Evolutionary conservation across 768 basidiomycete species (phyloP).

Genomic region (Hericium rajendrae): DNA sequence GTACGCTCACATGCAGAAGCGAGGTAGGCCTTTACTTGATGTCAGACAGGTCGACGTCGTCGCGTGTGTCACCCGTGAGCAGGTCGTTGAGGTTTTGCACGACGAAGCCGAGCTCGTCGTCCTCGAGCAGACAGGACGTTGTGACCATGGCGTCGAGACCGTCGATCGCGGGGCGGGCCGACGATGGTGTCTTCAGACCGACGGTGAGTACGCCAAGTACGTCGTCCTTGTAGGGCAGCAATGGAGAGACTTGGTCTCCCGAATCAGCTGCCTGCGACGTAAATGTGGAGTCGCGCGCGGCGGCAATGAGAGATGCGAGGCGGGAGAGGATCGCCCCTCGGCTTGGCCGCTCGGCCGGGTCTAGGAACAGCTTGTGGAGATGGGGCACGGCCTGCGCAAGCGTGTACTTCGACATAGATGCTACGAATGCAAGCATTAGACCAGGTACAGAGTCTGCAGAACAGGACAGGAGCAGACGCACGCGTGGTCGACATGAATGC

Average conservation of each 20-base stretch:
- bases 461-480: constrained; percentile 28
- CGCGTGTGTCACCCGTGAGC: constrained; percentile 36
- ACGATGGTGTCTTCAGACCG: constrained; percentile 42
- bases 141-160: constrained; percentile 60
- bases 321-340: constrained; percentile 58
- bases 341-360: constrained; percentile 57
- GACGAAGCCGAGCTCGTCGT: constrained; percentile 70
- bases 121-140: constrained; percentile 49
- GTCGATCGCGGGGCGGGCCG: constrained; percentile 50
- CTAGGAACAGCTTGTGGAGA: constrained; percentile 65
- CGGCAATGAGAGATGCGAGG: constrained; percentile 54
- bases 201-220: constrained; percentile 55
- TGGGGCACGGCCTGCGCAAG: constrained; percentile 63
- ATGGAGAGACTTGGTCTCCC: constrained; percentile 3
- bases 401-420: constrained; percentile 57
- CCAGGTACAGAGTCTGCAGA: not conserved
- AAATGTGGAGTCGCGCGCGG: constrained; percentile 35
- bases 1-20: not conserved
- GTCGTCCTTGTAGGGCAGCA: constrained; percentile 66
- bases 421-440: constrained; percentile 27
- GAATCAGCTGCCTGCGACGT: constrained; percentile 3
- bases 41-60: constrained; percentile 27
- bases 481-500: constrained; percentile 71
- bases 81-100: constrained; percentile 70
- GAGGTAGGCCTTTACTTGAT: constrained; percentile 31